Evolutionary conservation across 805 yeast species (phyloP), one percentile per base, ranked within the genome.

Genomic region (Candida ponderosae): DNA sequence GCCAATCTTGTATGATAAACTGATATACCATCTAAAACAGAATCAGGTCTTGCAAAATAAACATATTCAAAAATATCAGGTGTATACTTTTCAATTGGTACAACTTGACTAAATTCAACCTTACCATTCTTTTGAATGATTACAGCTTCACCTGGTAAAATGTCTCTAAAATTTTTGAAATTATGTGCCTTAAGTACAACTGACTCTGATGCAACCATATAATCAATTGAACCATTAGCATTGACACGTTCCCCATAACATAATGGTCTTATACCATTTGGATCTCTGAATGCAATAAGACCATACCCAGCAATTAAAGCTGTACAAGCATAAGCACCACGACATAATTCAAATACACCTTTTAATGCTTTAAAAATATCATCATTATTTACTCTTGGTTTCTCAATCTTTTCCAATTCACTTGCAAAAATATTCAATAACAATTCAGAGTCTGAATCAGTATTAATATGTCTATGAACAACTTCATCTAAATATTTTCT

Each of bases 1-100:
- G 78, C 87, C 43, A 93, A 71, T 59, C 97, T 79, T 27, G 95
- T 81, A 50, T 89, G 79, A 62, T 93, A 93, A 17, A 93, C 97
- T 15, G 95, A 83, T 33, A 93, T 83, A n/a, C 97, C 98, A 60
- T 93, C 98, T 43, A 89, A 63, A 21, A 93, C 95, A 31, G 95
- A 81, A 59, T 93, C 98, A 0, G 97, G 97, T 57, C 98, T 79
- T 15, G 98, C 97, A 68, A 93, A 93, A 64, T 93, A 93, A 33
- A 93, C 98, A 58, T 89, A 93, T 63, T 93, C 98, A 53, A 93
- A 93, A 44, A 93, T 79, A 65, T 94, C 97, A 7, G 98, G 98
- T 14, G 96, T 80, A 62, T 88, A 89, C 2, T 81, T 63, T 56
- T 71, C 69, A 45, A 80, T 73, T 43, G 83, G 81, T 8, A 81